These are phyloP conservation scores for Calonectria ilicicola DNA, from an alignment of 2,329 filamentous ascomycete species.

Conservation along the genomic window DNA sequence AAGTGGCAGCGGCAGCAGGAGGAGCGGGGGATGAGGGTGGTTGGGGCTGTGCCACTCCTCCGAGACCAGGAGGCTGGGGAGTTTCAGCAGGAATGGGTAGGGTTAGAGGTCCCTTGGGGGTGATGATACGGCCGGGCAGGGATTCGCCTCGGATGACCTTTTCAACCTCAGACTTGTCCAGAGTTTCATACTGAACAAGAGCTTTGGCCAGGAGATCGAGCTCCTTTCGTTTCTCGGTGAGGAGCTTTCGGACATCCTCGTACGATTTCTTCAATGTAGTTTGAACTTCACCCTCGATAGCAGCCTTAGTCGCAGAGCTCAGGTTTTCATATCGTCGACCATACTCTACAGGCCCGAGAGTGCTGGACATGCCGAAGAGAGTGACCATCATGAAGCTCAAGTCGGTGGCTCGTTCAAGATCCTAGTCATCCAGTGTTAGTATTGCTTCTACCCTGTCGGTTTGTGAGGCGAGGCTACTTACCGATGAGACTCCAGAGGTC, in stretches of 20 bases:
- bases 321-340: constrained; percentile 82
- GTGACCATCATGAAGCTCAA: constrained; percentile 91
- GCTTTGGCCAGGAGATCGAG: constrained; percentile 90
- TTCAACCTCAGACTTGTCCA: constrained; percentile 89
- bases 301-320: constrained; percentile 85
- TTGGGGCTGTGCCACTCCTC: constrained; percentile 49
- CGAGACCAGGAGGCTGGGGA: constrained; percentile 50
- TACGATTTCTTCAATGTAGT: constrained; percentile 86
- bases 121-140: constrained; percentile 70
- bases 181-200: constrained; percentile 92
- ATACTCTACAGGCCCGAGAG: constrained; percentile 91
- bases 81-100: constrained; percentile 51
- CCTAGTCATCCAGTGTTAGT: constrained; percentile 63
- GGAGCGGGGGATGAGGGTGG: constrained; percentile 50
- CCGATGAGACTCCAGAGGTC: constrained; percentile 85
- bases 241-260: constrained; percentile 76
- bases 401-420: constrained; percentile 84
- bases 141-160: constrained; percentile 90
- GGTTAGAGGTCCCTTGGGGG: constrained; percentile 66
- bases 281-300: constrained; percentile 91
- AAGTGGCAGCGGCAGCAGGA: constrained; percentile 46
- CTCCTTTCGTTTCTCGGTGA: constrained; percentile 82
- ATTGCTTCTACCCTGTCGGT: not conserved
- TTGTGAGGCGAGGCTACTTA: constrained; percentile 57
- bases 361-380: constrained; percentile 87